phyloP scores from a whole-genome alignment of 108 stramenopile genomes.

The Skeletonema tropicum region DNA sequence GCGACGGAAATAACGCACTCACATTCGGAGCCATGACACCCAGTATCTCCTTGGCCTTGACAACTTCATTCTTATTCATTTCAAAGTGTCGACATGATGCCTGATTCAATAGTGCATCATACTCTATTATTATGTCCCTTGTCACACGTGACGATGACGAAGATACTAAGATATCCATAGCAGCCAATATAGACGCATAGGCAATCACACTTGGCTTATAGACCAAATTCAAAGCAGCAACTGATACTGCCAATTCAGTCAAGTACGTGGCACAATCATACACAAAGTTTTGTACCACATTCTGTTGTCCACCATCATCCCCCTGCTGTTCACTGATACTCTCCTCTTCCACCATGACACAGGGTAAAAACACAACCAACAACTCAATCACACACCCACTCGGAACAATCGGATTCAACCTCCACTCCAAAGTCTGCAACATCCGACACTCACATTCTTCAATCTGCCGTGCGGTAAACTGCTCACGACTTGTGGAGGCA shows the following conservation, averaged over 20 bases:
- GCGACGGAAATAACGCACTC: background rate
- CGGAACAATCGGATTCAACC: slow-evolving; percentile 43
- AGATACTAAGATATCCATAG: slow-evolving; percentile 58
- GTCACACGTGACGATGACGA: background rate
- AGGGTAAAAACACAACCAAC: slow-evolving; percentile 20
- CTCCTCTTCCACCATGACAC: background rate
- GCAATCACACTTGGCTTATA: slow-evolving; percentile 73
- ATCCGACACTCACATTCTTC: slow-evolving; percentile 30
- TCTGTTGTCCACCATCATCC: background rate
- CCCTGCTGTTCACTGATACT: background rate
- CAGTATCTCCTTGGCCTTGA: background rate
- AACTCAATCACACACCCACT: slow-evolving; percentile 37
- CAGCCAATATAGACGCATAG: slow-evolving; percentile 68
- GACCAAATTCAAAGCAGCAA: slow-evolving; percentile 49
- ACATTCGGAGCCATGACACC: background rate
- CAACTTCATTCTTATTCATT: background rate
- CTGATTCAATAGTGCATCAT: background rate
- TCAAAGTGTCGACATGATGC: slow-evolving; percentile 3
- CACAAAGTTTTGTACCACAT: slow-evolving; percentile 16
- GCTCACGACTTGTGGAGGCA: slow-evolving; percentile 45
- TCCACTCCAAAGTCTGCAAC: slow-evolving; percentile 34
- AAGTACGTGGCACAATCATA: slow-evolving; percentile 63
- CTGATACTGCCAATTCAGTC: slow-evolving; percentile 75
- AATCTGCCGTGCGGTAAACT: slow-evolving; percentile 29
- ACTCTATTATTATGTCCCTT: background rate